phyloP scores from a whole-genome alignment of 148 eudicot genomes.

The Chenopodium quinoa region DNA sequence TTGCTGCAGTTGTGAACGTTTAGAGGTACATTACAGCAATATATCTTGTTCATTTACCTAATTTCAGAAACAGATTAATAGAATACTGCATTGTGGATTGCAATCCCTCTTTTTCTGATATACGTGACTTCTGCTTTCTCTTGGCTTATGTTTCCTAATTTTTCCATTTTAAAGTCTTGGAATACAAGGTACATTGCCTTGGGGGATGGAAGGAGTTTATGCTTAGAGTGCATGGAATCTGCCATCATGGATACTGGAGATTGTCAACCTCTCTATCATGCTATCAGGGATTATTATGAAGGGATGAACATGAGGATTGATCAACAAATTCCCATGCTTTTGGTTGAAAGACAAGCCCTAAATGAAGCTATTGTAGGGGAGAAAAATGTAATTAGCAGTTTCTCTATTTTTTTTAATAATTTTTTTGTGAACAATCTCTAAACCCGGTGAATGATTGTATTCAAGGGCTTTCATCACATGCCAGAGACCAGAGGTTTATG shows the following conservation, averaged over 20 bases:
- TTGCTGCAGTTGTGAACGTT: constrained; percentile 97
- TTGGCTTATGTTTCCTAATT: constrained; percentile 10
- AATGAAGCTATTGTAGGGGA: constrained; percentile 99
- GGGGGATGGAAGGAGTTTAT: constrained; percentile 87
- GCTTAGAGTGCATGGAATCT: constrained; percentile 96
- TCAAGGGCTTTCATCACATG: constrained; percentile 92
- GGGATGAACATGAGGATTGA: constrained; percentile 96
- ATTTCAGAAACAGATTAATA: not conserved
- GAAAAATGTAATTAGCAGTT: constrained; percentile 57
- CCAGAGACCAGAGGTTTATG: constrained; percentile 99
- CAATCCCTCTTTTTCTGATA: not conserved
- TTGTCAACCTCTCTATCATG: constrained; percentile 92
- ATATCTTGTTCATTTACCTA: not conserved
- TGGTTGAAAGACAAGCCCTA: constrained; percentile 95
- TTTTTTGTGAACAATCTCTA: not conserved
- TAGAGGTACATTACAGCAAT: constrained; percentile 57
- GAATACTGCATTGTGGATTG: not conserved
- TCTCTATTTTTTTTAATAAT: not conserved
- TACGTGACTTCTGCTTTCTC: not conserved
- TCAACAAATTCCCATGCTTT: constrained; percentile 95
- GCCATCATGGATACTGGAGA: constrained; percentile 97
- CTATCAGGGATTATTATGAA: constrained; percentile 92
- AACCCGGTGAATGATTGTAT: constrained; percentile 5
- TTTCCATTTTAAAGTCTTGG: constrained; percentile 49
- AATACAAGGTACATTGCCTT: constrained; percentile 67